phyloP scores from a whole-genome alignment of 306 rosid genomes.

The Geum urbanum region DNA sequence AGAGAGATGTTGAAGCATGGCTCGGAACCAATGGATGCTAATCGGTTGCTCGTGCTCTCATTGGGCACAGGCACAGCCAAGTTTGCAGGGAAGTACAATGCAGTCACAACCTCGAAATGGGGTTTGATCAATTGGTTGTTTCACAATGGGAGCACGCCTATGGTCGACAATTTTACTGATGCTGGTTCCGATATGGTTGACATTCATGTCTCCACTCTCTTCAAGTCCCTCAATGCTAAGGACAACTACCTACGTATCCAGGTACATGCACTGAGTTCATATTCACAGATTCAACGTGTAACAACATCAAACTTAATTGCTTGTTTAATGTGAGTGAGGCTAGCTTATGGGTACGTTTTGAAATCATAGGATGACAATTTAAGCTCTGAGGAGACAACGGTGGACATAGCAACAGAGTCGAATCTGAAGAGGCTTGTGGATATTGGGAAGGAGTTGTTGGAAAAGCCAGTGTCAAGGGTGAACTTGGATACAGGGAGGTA shows the following conservation, averaged over 20 bases:
- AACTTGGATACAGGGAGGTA: slow-evolving; percentile 23
- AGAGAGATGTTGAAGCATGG: slow-evolving; percentile 19
- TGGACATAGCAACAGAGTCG: slow-evolving; percentile 23
- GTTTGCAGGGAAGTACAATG: slow-evolving; percentile 28
- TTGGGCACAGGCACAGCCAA: slow-evolving; percentile 40
- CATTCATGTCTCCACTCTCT: slow-evolving; percentile 37
- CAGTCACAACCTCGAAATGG: slow-evolving; percentile 34
- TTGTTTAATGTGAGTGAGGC: not conserved
- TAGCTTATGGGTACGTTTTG: not conserved
- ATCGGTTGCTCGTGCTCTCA: slow-evolving; percentile 34
- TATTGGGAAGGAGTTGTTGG: slow-evolving; percentile 24
- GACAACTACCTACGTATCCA: slow-evolving; percentile 42
- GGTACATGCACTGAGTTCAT: slow-evolving; percentile 4
- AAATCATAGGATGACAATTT: slow-evolving; percentile 30
- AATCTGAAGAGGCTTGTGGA: slow-evolving; percentile 28
- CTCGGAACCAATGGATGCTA: slow-evolving; percentile 28
- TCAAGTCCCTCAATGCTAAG: slow-evolving; percentile 19
- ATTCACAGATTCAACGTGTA: not conserved
- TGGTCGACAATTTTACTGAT: slow-evolving; percentile 29
- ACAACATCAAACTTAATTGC: not conserved
- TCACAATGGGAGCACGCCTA: slow-evolving; percentile 26
- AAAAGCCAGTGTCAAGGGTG: slow-evolving; percentile 26
- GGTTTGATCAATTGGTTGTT: slow-evolving; percentile 34
- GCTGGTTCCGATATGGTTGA: slow-evolving; percentile 45
- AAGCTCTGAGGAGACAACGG: slow-evolving; percentile 18